Evolutionary conservation across 257 asterid species (phyloP).

Genomic region (Haberlea rhodopensis): DNA sequence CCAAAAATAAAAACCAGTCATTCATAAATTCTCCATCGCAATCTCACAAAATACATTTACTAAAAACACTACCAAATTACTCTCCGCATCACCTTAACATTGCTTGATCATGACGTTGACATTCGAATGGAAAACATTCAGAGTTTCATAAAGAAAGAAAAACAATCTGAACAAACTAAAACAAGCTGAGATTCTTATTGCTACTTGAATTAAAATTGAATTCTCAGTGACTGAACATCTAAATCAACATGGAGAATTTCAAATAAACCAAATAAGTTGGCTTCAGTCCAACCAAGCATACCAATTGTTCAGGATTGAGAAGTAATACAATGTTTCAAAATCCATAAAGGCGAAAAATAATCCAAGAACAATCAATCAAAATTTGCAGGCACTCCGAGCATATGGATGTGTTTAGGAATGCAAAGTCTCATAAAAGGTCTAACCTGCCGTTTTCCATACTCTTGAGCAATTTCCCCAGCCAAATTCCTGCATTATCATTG

Average conservation of each 20-base stretch:
- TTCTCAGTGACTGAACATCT: too few relatives aligned
- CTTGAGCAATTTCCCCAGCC: constrained; percentile 89
- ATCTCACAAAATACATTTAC: background rate
- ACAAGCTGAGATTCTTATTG: background rate
- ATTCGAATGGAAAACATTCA: background rate
- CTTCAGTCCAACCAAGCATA: constrained; percentile 1
- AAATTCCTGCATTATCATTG: constrained; percentile 59
- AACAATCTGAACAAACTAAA: background rate
- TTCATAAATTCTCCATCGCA: background rate
- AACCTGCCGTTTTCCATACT: constrained; percentile 81
- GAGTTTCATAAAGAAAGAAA: background rate
- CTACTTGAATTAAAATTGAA: too few relatives aligned
- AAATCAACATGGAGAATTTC: too few relatives aligned
- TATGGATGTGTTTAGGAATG: constrained; percentile 12
- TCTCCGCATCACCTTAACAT: background rate
- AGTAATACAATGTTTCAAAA: constrained; percentile 5
- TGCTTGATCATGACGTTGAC: background rate
- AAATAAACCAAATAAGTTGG: background rate
- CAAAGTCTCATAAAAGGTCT: constrained; percentile 17
- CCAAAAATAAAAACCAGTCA: background rate
- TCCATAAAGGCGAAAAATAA: background rate
- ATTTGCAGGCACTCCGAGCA: constrained; percentile 7
- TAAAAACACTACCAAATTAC: too few relatives aligned
- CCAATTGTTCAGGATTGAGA: background rate
- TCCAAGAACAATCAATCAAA: constrained; percentile 1